phyloP scores from a whole-genome alignment of 176 grass and related monocot genomes.

The Rhynchospora tenuis region DNA sequence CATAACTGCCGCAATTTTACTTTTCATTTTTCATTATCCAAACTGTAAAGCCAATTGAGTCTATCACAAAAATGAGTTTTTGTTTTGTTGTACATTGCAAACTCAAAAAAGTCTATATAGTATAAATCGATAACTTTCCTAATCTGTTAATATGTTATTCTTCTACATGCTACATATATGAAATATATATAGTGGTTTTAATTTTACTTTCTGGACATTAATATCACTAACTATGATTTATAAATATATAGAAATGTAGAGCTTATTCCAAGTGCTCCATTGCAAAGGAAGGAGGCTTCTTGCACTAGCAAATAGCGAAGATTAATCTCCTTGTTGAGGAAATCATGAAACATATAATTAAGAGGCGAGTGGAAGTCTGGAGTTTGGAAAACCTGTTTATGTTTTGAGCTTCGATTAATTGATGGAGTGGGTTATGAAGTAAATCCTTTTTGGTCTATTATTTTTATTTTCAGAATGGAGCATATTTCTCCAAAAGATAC shows the following conservation, averaged over 20 bases:
- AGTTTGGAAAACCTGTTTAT: not conserved
- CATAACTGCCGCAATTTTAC: not conserved
- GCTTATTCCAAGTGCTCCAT: not conserved
- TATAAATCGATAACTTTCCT: not conserved
- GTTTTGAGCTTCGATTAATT: not conserved
- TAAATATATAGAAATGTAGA: not conserved
- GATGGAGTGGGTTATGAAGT: not conserved
- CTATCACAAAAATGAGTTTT: not conserved
- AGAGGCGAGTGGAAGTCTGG: not conserved
- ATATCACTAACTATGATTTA: not conserved
- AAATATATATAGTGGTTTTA: not conserved
- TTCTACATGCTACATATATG: not conserved
- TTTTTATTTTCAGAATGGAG: conserved; percentile 4
- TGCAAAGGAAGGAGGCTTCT: not conserved
- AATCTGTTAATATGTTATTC: not conserved
- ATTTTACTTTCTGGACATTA: too few relatives aligned
- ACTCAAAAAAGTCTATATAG: not conserved
- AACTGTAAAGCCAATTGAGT: not conserved
- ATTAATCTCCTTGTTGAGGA: conserved; percentile 1
- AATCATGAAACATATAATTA: not conserved
- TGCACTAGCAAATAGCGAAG: not conserved
- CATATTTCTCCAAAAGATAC: not conserved
- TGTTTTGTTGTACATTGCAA: not conserved
- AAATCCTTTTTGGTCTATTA: not conserved
- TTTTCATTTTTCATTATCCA: not conserved